A percentile compares a stretch with the other conserved stretches of the same genome.
Conservation (phyloP, 768 basidiomycete genomes). For the Pisolithus microcarpus region DNA sequence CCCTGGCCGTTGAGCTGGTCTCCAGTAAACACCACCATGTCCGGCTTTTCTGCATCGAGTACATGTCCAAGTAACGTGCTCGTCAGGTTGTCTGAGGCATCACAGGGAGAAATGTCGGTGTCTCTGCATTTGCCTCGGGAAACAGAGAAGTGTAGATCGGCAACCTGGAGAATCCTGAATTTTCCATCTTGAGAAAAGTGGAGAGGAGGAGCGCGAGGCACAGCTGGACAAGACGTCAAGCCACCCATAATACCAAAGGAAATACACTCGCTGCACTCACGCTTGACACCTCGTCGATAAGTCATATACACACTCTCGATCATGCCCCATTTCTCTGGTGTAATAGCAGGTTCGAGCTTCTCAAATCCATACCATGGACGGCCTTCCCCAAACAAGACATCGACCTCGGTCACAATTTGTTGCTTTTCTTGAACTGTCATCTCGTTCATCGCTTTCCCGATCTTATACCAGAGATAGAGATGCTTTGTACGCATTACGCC, state of each 20-base stretch:
- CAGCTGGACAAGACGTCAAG: constrained; percentile 32
- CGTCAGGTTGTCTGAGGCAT: constrained; percentile 72
- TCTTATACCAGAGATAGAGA: constrained; percentile 73
- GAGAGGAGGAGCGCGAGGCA: constrained; percentile 67
- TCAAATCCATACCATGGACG: constrained; percentile 85
- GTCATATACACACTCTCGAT: constrained; percentile 57
- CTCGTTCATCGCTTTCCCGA: constrained; percentile 54
- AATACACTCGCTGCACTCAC: constrained; percentile 35
- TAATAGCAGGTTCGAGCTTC: constrained; percentile 55
- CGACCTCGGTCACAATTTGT: constrained; percentile 83
- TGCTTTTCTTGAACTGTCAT: constrained; percentile 52
- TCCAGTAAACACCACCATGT: constrained; percentile 86
- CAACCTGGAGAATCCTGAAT: constrained; percentile 86
- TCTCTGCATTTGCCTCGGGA: constrained; percentile 73
- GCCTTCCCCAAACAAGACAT: constrained; percentile 81
- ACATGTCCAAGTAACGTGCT: constrained; percentile 60
- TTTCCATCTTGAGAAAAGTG: constrained; percentile 79
- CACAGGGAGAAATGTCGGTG: constrained; percentile 44
- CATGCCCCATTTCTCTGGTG: constrained; percentile 31
- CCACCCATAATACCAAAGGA: neutral
- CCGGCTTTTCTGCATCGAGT: constrained; percentile 79
- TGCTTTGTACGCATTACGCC: constrained; percentile 52
- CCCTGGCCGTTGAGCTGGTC: constrained; percentile 93
- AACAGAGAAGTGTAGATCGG: constrained; percentile 91
- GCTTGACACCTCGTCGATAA: constrained; percentile 64